Conservation (phyloP, 208 protist genomes). For the Endotrypanum monterogeii region DNA sequence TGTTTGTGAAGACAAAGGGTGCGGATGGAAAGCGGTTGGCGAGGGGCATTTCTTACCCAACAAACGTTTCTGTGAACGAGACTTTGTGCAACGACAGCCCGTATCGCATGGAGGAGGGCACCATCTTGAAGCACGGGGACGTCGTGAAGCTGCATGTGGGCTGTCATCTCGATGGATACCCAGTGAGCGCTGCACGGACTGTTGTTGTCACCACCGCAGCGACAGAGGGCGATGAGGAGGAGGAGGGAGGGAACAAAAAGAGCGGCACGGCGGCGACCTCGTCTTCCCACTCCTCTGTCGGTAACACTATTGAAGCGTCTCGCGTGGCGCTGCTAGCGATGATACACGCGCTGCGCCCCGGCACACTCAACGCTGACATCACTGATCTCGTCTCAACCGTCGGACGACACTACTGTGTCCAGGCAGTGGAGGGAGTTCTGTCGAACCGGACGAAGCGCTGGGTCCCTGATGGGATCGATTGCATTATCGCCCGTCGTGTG, state of each 20-base stretch:
- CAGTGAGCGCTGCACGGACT: slow-evolving; percentile 94
- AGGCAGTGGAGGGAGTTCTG: slow-evolving; percentile 96
- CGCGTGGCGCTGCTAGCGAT: slow-evolving; percentile 93
- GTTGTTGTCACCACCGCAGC: slow-evolving; percentile 61
- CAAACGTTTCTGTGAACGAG: slow-evolving; percentile 98
- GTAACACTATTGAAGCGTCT: slow-evolving; percentile 95
- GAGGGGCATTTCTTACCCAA: slow-evolving; percentile 97
- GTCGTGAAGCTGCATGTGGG: slow-evolving; percentile 98
- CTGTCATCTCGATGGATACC: slow-evolving; percentile 98
- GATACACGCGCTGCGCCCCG: slow-evolving; percentile 74
- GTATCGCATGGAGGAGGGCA: slow-evolving; percentile 71
- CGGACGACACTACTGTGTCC: slow-evolving; percentile 88
- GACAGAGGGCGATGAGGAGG: slow-evolving; percentile 9
- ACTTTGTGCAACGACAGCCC: slow-evolving; percentile 97
- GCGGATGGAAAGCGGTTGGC: slow-evolving; percentile 53
- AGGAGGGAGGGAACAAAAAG: neutral
- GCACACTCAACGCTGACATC: slow-evolving; percentile 88
- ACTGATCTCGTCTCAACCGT: slow-evolving; percentile 94
- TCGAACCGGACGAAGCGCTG: slow-evolving; percentile 97
- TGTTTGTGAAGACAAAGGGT: slow-evolving; percentile 80
- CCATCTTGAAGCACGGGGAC: slow-evolving; percentile 83
- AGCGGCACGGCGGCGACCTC: neutral
- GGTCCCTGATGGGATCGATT: slow-evolving; percentile 97
- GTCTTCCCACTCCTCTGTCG: slow-evolving; percentile 26
- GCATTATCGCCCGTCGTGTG: slow-evolving; percentile 92